A percentile compares a stretch with the other conserved stretches of the same genome.
Evolutionary conservation across 257 asterid species (phyloP).

Genomic region (Nicotiana otophora): DNA sequence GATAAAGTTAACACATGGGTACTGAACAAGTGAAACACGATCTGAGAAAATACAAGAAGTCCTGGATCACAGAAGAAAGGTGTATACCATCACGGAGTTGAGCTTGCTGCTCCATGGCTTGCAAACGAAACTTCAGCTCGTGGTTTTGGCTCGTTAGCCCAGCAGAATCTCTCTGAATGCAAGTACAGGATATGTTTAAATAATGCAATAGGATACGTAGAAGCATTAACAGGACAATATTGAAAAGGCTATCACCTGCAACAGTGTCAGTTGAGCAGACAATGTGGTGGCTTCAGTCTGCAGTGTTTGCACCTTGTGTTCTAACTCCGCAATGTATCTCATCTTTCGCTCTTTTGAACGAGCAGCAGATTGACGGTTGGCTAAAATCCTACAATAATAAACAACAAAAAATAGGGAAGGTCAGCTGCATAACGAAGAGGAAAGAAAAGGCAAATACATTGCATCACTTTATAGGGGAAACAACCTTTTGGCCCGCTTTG

Average conservation of each 20-base stretch:
- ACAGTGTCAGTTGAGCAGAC: conserved; percentile 55
- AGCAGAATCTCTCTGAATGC: conserved; percentile 51
- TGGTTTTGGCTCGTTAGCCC: conserved; percentile 54
- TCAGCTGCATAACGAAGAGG: neutral
- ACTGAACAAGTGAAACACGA: neutral
- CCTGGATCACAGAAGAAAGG: neutral
- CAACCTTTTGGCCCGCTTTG: conserved; percentile 67
- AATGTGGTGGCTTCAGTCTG: conserved; percentile 64
- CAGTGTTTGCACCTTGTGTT: conserved; percentile 51
- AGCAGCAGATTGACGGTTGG: conserved; percentile 74
- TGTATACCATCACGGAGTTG: conserved; percentile 63
- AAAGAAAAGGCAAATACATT: neutral
- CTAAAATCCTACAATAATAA: conserved; percentile 43
- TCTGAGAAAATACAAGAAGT: neutral
- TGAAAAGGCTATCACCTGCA: conserved; percentile 35
- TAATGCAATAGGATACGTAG: neutral
- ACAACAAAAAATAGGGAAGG: neutral
- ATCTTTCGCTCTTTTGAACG: conserved; percentile 69
- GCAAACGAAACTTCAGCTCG: conserved; percentile 63
- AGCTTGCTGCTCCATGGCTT: conserved; percentile 66
- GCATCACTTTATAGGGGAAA: neutral
- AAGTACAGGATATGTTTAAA: neutral
- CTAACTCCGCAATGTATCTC: conserved; percentile 65
- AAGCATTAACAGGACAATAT: neutral
- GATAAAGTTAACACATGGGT: neutral